phyloP scores from a whole-genome alignment of 768 basidiomycete genomes.

The Leccinum imitatum region DNA sequence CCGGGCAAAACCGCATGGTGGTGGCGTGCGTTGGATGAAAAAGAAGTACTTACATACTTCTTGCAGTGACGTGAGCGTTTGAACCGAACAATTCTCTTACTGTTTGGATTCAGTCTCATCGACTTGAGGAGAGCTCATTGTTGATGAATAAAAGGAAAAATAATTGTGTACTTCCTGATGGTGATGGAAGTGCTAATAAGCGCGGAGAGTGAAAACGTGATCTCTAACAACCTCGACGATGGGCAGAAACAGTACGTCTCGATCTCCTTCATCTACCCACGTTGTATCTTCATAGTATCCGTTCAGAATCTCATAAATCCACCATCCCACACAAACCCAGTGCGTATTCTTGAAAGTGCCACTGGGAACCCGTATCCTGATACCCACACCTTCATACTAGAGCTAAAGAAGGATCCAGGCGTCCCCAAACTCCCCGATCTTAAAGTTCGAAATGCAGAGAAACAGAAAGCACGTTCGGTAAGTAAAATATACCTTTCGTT shows the following conservation, averaged over 20 bases:
- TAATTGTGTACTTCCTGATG: too few relatives aligned
- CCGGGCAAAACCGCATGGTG: background rate
- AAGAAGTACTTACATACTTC: too few relatives aligned
- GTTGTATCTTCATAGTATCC: background rate
- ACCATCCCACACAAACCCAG: conserved; percentile 28
- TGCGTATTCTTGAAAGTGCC: conserved; percentile 4
- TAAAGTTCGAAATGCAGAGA: conserved; percentile 57
- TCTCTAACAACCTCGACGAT: conserved; percentile 13
- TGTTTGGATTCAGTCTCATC: too few relatives aligned
- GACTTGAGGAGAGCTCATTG: too few relatives aligned
- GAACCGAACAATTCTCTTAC: too few relatives aligned
- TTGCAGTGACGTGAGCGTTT: too few relatives aligned
- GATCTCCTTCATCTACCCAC: background rate
- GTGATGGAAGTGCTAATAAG: background rate
- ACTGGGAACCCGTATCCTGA: conserved; percentile 8
- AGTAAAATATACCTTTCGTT: conserved; percentile 17
- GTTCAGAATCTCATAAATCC: conserved; percentile 26
- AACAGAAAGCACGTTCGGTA: conserved; percentile 44
- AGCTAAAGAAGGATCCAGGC: conserved; percentile 87
- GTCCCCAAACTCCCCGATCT: conserved; percentile 79
- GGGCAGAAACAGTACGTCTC: conserved; percentile 33
- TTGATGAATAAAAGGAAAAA: too few relatives aligned
- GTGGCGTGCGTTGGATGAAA: too few relatives aligned
- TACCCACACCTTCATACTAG: conserved; percentile 35
- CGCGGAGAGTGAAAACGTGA: conserved; percentile 13